Conservation (phyloP, 345 rosid species). For the Populus nigra region DNA sequence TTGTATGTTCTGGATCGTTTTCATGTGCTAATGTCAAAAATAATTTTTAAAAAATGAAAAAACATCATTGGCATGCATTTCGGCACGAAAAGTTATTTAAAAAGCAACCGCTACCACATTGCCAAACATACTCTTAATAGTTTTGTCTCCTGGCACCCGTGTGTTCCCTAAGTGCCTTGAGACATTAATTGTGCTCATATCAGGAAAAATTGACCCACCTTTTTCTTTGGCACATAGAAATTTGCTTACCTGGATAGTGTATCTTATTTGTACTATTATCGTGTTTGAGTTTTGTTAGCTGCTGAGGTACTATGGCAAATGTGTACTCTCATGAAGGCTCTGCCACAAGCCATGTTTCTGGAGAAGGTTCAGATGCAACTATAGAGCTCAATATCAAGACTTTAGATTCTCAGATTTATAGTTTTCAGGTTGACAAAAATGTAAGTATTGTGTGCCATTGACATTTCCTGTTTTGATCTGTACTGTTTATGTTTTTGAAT, state of each 20-base stretch:
- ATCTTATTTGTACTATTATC: background rate
- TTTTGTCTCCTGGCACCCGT: background rate
- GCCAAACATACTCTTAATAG: too few species aligned
- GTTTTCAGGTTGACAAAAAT: constrained; percentile 64
- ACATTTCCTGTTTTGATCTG: background rate
- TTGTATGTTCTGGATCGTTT: too few species aligned
- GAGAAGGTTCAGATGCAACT: constrained; percentile 49
- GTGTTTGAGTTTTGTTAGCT: constrained; percentile 15
- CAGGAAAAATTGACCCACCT: background rate
- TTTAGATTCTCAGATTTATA: constrained; percentile 65
- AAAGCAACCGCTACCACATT: too few species aligned
- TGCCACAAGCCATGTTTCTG: constrained; percentile 43
- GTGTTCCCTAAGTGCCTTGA: background rate
- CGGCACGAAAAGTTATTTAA: too few species aligned
- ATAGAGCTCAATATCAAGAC: constrained; percentile 85
- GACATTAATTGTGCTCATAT: background rate
- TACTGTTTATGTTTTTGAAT: background rate
- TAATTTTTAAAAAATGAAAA: too few species aligned
- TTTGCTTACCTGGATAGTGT: constrained; percentile 4
- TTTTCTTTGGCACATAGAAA: background rate
- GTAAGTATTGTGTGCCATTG: constrained; percentile 41
- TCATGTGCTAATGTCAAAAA: too few species aligned
- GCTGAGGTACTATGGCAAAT: constrained; percentile 56
- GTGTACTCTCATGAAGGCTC: constrained; percentile 49
- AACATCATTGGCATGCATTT: too few species aligned